Conservation (phyloP, 495 filamentous ascomycete species). For the Daldinia vernicosa region DNA sequence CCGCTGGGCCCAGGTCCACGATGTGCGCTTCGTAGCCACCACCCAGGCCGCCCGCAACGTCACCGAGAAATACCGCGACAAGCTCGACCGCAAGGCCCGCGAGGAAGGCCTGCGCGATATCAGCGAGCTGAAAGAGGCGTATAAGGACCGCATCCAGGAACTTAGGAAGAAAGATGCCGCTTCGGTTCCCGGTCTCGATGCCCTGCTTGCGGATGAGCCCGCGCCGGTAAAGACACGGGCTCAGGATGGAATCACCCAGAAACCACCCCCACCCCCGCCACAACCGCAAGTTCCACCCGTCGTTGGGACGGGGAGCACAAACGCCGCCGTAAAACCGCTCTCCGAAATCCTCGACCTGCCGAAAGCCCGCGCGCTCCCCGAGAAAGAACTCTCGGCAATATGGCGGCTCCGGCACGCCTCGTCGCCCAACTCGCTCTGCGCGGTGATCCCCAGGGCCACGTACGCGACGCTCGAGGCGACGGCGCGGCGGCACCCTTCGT, state of each 20-base stretch:
- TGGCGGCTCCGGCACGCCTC: slow-evolving; percentile 90
- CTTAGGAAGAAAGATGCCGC: slow-evolving; percentile 64
- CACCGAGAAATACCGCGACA: slow-evolving; percentile 84
- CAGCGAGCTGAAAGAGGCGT: slow-evolving; percentile 80
- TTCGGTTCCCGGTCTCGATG: slow-evolving; percentile 58
- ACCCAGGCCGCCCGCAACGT: slow-evolving; percentile 67
- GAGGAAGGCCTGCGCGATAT: slow-evolving; percentile 77
- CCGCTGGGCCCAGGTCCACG: slow-evolving; percentile 90
- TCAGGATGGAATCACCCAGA: neutral
- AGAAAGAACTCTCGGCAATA: slow-evolving; percentile 83
- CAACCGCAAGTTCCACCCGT: slow-evolving; percentile 36
- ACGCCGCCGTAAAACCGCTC: slow-evolving; percentile 76
- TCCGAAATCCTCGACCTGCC: slow-evolving; percentile 82
- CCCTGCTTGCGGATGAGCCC: slow-evolving; percentile 46
- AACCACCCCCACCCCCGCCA: slow-evolving; percentile 44
- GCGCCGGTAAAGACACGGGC: neutral
- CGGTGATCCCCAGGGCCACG: slow-evolving; percentile 74
- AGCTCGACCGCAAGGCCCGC: slow-evolving; percentile 85
- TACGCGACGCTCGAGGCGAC: slow-evolving; percentile 72
- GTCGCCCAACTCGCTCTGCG: slow-evolving; percentile 77
- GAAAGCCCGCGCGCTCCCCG: slow-evolving; percentile 75
- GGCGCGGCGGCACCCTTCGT: slow-evolving; percentile 80
- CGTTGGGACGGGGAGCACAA: slow-evolving; percentile 41
- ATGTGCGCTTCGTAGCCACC: slow-evolving; percentile 84
- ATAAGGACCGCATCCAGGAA: slow-evolving; percentile 79